phyloP scores from a whole-genome alignment of 2,329 filamentous ascomycete species.

The Colletotrichum higginsianum region DNA sequence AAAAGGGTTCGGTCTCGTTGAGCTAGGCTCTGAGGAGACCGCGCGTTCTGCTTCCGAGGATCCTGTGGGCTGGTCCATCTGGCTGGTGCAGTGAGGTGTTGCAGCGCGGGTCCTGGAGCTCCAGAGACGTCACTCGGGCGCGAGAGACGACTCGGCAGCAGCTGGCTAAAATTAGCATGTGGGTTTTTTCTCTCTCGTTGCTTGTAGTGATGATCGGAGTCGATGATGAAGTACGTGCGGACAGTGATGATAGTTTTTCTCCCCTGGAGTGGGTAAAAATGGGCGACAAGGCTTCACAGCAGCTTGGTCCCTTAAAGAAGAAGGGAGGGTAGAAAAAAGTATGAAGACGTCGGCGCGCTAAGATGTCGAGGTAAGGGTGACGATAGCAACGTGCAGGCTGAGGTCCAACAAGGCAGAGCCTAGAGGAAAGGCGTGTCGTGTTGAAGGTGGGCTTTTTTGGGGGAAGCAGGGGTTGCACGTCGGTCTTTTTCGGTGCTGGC shows the following conservation, averaged over 20 bases:
- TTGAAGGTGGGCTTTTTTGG: conserved; percentile 39
- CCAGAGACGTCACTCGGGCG: conserved; percentile 66
- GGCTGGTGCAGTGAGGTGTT: conserved; percentile 57
- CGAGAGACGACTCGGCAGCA: conserved; percentile 68
- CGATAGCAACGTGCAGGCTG: conserved; percentile 36
- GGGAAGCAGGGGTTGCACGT: conserved; percentile 39
- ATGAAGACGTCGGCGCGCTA: conserved; percentile 25
- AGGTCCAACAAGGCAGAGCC: conserved; percentile 31
- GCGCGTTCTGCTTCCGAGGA: conserved; percentile 70
- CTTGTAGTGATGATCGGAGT: conserved; percentile 40
- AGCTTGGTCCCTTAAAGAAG: conserved; percentile 15
- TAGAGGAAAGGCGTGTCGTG: conserved; percentile 30
- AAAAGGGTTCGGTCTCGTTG: conserved; percentile 76
- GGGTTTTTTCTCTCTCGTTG: conserved; percentile 51
- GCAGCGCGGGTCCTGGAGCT: conserved; percentile 60
- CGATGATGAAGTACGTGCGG: conserved; percentile 38
- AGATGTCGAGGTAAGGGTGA: conserved; percentile 34
- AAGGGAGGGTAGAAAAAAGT: conserved; percentile 9
- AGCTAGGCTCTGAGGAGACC: conserved; percentile 74
- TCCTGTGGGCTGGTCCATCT: conserved; percentile 69
- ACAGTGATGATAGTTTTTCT: conserved; percentile 28
- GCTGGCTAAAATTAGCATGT: conserved; percentile 72
- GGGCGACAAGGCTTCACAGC: conserved; percentile 32
- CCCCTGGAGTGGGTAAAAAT: conserved; percentile 50
- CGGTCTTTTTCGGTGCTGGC: conserved; percentile 36